phyloP scores from a whole-genome alignment of 208 protist genomes.

The Eutreptiella sp. region DNA sequence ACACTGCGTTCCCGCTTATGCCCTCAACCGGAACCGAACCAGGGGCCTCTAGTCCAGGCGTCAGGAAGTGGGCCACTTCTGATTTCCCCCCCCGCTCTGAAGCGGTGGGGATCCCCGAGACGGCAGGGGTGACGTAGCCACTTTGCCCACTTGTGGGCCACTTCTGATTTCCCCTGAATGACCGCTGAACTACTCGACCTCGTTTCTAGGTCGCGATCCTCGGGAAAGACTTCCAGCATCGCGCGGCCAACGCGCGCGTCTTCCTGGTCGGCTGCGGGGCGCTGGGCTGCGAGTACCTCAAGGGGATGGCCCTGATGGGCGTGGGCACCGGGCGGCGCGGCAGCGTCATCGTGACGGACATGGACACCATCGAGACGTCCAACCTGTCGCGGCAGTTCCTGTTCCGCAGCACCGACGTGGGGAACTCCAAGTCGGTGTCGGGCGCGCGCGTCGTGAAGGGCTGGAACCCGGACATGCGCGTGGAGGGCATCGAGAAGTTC shows the following conservation, averaged over 20 bases:
- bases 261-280: constrained; percentile 49
- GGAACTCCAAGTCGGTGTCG: constrained; percentile 27
- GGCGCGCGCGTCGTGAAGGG: background rate
- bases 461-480: constrained; percentile 33
- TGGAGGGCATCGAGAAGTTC: background rate
- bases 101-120: too few species aligned
- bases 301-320: constrained; percentile 50
- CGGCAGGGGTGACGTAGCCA: too few species aligned
- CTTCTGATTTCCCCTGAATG: too few species aligned
- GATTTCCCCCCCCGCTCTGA: too few species aligned
- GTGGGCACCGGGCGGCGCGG: constrained; percentile 25
- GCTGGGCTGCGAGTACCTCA: constrained; percentile 46
- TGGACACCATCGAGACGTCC: constrained; percentile 46
- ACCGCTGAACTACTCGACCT: too few species aligned
- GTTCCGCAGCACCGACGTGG: constrained; percentile 39
- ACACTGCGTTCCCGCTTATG: too few species aligned
- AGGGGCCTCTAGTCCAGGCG: constrained; percentile 34
- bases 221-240: constrained; percentile 31
- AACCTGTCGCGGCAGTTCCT: constrained; percentile 53
- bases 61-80: constrained; percentile 28
- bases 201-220: too few species aligned
- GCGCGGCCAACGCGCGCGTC: constrained; percentile 14
- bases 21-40: too few species aligned
- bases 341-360: constrained; percentile 38
- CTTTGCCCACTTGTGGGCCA: too few species aligned